A percentile compares a stretch with the other conserved stretches of the same genome.
These are phyloP conservation scores for Colletotrichum orbiculare DNA, from an alignment of 2,329 filamentous ascomycete species.

Conservation along the genomic window DNA sequence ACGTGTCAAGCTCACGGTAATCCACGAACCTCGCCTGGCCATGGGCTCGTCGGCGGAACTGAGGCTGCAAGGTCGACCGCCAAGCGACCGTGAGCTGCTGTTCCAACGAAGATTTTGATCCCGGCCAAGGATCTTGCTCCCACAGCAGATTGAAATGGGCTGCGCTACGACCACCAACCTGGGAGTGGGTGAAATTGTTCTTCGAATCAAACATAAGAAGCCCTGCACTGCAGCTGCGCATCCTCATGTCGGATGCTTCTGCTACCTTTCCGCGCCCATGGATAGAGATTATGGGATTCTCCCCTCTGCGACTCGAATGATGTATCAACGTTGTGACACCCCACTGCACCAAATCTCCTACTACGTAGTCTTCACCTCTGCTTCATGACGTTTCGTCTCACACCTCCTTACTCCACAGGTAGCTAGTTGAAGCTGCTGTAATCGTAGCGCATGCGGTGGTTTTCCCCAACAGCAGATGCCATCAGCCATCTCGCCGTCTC, in stretches of 20 bases:
- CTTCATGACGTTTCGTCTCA: no score
- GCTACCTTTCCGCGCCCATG: no score
- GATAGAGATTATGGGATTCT: no score
- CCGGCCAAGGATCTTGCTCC: background rate
- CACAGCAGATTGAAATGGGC: background rate
- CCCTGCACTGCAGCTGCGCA: conserved; percentile 6
- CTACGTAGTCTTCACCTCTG: no score
- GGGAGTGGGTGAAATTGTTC: background rate
- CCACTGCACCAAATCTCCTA: no score
- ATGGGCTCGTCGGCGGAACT: no score
- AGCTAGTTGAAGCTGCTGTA: no score
- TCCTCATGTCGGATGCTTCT: conserved; percentile 9
- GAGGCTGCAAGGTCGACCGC: background rate
- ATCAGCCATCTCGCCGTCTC: background rate
- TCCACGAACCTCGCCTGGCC: background rate
- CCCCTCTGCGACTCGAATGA: background rate
- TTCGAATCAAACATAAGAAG: background rate
- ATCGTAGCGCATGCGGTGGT: no score
- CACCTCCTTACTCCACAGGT: no score
- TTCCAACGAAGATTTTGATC: background rate
- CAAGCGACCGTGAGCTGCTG: conserved; percentile 8
- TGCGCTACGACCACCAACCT: conserved; percentile 5
- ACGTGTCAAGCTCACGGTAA: background rate
- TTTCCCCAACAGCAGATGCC: no score
- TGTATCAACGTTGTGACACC: background rate